Base-by-base conservation (phyloP, 345 rosid genomes). In the Aegle marmelos region DNA sequence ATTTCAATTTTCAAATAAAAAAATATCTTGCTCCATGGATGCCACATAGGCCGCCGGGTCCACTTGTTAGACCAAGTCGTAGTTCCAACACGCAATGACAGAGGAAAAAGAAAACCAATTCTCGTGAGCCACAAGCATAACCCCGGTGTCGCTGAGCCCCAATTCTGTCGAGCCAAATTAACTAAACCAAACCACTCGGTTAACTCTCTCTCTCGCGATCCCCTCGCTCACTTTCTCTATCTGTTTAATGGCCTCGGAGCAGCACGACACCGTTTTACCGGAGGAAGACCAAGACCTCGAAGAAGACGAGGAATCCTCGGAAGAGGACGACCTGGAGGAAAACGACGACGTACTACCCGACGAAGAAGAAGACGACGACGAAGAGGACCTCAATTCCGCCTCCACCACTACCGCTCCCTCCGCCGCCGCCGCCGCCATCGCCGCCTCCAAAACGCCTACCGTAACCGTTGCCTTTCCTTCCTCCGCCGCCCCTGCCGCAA, bases 241-340 rank as follows among this genome's bases (percentile, higher is more conserved):
- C 50, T 45, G 50, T 33, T 10, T 65, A 67, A 91, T 94, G 97
- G 85, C 92, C 70, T 91, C 94, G 4, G 86, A 84, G 77, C 90
- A 88, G 57, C 74, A 84, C 89, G 95, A 84, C 83, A 64, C 83
- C 82, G 91, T 75, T 71, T 90, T 89, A 79, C 88, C 86, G 65
- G 81, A 80, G 54, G 93, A 86, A 62, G 83, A 86, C 57, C 89
- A 69, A 36, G 85, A 83, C 56, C 79, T 78, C 31, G 90, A 90
- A 76, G 89, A 83, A 72, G 88, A 85, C 76, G 91, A 82, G 41
- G 87, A 80, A 9, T 77, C 81, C 36, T 81, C 88, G 30, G 82
- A 79, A 36, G 88, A 86, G 68, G 86, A 90, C 67, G 97, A 91
- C 71, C 88, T 87, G 45, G 90, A 89, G 48, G 92, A 87, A 31